Evolutionary conservation across 73 alveolate species (phyloP).

Genomic region (Paramecium caudatum): DNA sequence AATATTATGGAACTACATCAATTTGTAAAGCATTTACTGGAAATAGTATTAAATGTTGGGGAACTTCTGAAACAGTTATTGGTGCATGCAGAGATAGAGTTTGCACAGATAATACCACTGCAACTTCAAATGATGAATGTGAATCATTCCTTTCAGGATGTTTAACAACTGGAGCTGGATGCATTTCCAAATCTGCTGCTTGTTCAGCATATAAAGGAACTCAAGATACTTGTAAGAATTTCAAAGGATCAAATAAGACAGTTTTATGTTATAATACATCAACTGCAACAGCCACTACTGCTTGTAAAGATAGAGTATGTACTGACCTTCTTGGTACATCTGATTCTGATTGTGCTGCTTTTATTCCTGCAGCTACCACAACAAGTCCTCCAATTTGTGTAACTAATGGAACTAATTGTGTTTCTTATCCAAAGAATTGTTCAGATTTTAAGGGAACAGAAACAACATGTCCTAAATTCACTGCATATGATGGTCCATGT

Average conservation of each 20-base stretch:
- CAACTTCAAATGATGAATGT: conserved; percentile 7
- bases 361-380: background rate
- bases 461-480: background rate
- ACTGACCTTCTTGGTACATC: background rate
- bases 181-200: conserved; percentile 2
- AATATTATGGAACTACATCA: background rate
- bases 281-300: background rate
- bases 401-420: conserved; percentile 4
- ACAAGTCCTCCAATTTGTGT: background rate
- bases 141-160: background rate
- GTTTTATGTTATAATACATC: background rate
- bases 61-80: background rate
- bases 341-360: background rate
- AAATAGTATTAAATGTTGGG: background rate
- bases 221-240: background rate
- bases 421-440: background rate
- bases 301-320: conserved; percentile 27
- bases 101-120: background rate
- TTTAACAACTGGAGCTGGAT: conserved; percentile 32
- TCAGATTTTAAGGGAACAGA: conserved; percentile 19
- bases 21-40: background rate
- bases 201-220: conserved; percentile 49
- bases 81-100: conserved; percentile 24
- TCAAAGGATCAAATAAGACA: conserved; percentile 8
- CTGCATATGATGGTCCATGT: conserved; percentile 27